Evolutionary conservation across 169 alveolate genomes (phyloP).

Genomic region (Condylostoma magnum): DNA sequence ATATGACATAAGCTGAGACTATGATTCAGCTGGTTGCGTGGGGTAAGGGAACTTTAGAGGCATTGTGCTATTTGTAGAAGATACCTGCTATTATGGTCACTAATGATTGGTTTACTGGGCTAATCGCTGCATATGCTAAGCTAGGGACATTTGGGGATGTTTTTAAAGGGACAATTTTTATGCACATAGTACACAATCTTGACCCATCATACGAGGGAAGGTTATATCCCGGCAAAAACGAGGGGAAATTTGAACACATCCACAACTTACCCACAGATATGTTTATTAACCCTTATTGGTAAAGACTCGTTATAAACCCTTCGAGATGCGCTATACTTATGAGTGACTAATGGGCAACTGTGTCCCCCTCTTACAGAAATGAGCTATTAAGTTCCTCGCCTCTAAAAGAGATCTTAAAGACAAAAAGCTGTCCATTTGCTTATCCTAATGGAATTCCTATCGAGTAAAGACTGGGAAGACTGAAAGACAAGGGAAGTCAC

Average conservation of each 20-base stretch:
- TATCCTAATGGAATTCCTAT: constrained; percentile 89
- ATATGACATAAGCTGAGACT: constrained; percentile 48
- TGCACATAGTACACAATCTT: constrained; percentile 89
- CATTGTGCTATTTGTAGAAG: constrained; percentile 57
- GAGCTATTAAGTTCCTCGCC: constrained; percentile 81
- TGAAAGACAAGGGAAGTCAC: constrained; percentile 71
- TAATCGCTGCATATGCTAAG: constrained; percentile 82
- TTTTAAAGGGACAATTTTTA: constrained; percentile 83
- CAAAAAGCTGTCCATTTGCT: constrained; percentile 83
- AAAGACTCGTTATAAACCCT: constrained; percentile 81
- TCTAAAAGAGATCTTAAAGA: constrained; percentile 63
- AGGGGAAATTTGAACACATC: constrained; percentile 65
- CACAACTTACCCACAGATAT: constrained; percentile 79
- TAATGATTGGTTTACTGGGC: constrained; percentile 91
- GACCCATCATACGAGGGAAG: constrained; percentile 90
- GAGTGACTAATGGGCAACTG: constrained; percentile 92
- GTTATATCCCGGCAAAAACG: constrained; percentile 63
- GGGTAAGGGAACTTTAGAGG: constrained; percentile 84
- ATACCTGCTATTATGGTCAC: constrained; percentile 84
- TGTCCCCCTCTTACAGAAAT: constrained; percentile 85
- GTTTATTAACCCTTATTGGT: constrained; percentile 86
- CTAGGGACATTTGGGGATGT: constrained; percentile 77
- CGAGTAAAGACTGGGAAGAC: constrained; percentile 56
- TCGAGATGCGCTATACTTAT: constrained; percentile 86
- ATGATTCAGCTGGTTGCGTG: constrained; percentile 66